These are phyloP conservation scores for Colletotrichum melonis DNA, from an alignment of 2,329 filamentous ascomycete genomes.

Conservation along the genomic window DNA sequence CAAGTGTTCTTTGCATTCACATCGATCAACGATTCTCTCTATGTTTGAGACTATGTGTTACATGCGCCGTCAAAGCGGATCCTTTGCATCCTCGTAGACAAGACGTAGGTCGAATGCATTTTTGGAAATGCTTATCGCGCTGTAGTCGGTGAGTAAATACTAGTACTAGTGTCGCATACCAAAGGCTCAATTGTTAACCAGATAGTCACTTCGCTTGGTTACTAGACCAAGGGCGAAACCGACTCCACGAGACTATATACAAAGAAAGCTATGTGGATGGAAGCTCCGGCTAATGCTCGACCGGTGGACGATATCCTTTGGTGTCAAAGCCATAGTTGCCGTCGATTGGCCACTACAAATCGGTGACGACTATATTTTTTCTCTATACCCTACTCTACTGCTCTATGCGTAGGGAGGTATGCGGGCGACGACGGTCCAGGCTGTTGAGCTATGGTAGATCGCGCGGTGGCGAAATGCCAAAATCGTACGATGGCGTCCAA, in stretches of 20 bases:
- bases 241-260: neutral
- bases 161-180: neutral
- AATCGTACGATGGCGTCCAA: neutral
- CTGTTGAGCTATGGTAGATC: neutral
- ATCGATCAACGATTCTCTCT: neutral
- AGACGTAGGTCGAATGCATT: neutral
- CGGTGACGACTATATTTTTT: neutral
- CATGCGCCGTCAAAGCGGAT: neutral
- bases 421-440: neutral
- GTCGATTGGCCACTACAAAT: neutral
- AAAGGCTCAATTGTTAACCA: neutral
- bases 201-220: neutral
- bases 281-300: neutral
- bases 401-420: neutral
- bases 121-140: neutral
- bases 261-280: neutral
- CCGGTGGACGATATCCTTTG: neutral
- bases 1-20: neutral
- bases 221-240: neutral
- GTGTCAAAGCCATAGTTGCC: neutral
- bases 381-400: neutral
- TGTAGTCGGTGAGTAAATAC: neutral
- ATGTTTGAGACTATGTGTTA: neutral
- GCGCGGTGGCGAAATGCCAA: neutral
- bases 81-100: neutral